These are phyloP conservation scores for Pythium apleroticum DNA, from an alignment of 352 stramenopile genomes.

Conservation along the genomic window DNA sequence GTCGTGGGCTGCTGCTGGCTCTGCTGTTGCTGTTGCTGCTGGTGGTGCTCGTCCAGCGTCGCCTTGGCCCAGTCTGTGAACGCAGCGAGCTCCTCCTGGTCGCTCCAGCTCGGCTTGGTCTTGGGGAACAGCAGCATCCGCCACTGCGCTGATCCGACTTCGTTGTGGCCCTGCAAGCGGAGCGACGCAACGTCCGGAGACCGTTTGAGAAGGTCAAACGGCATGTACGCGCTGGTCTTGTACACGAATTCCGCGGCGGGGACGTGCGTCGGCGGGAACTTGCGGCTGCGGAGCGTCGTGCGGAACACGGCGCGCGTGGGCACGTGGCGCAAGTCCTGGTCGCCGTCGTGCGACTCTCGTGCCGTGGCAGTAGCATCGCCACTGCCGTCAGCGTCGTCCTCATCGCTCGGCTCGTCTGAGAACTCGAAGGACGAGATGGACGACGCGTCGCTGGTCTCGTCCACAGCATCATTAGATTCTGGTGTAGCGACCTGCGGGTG, in stretches of 20 bases:
- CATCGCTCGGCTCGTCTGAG: neutral
- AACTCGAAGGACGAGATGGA: slow-evolving; percentile 5
- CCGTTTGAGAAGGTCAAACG: slow-evolving; percentile 29
- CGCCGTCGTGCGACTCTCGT: neutral
- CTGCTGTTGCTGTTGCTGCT: neutral
- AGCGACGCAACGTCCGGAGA: slow-evolving; percentile 29
- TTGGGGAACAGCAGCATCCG: slow-evolving; percentile 45
- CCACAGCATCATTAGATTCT: neutral
- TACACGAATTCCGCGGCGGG: slow-evolving; percentile 31
- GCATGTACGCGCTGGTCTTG: slow-evolving; percentile 33
- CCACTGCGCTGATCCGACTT: slow-evolving; percentile 30
- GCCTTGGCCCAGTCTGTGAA: slow-evolving; percentile 35
- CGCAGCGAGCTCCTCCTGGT: slow-evolving; percentile 30
- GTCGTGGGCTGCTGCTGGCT: neutral
- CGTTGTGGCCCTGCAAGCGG: slow-evolving; percentile 15
- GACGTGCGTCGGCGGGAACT: slow-evolving; percentile 45
- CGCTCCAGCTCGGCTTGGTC: slow-evolving; percentile 28
- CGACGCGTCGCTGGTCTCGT: neutral
- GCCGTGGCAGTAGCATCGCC: neutral
- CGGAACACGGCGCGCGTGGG: slow-evolving; percentile 34
- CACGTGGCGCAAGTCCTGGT: slow-evolving; percentile 8
- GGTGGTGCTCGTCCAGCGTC: slow-evolving; percentile 13
- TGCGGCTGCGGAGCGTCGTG: slow-evolving; percentile 35
- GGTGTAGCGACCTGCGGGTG: neutral
- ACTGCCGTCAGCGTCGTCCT: neutral